These are phyloP conservation scores for Zygosaccharomyces pseudorouxii DNA, from an alignment of 805 yeast species.

Conservation along the genomic window DNA sequence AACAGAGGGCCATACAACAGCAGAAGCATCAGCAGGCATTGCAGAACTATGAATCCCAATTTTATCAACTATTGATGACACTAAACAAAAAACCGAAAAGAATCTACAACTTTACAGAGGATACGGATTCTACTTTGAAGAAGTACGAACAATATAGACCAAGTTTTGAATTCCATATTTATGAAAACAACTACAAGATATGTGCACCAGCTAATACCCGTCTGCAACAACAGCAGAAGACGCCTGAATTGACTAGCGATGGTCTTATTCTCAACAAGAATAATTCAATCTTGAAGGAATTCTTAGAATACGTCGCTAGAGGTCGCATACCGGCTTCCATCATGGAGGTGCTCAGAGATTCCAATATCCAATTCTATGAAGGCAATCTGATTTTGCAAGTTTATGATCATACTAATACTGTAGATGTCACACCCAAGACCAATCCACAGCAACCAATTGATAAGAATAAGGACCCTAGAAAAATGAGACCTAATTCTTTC, in stretches of 20 bases:
- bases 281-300: slow-evolving; percentile 72
- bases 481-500: slow-evolving; percentile 17
- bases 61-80: slow-evolving; percentile 35
- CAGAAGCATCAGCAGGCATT: slow-evolving; percentile 40
- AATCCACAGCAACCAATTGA: slow-evolving; percentile 5
- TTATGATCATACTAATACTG: slow-evolving; percentile 70
- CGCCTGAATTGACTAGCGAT: slow-evolving; percentile 42
- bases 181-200: slow-evolving; percentile 85
- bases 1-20: slow-evolving; percentile 26
- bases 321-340: slow-evolving; percentile 87
- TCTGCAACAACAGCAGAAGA: slow-evolving; percentile 36
- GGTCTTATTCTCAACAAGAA: slow-evolving; percentile 72
- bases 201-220: slow-evolving; percentile 57
- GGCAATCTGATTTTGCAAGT: slow-evolving; percentile 84
- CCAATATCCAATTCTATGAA: slow-evolving; percentile 78
- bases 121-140: slow-evolving; percentile 64
- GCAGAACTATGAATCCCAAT: slow-evolving; percentile 40
- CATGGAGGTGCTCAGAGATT: slow-evolving; percentile 83
- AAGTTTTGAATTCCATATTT: slow-evolving; percentile 82
- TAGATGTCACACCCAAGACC: slow-evolving; percentile 26
- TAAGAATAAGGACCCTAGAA: slow-evolving; percentile 7
- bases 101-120: slow-evolving; percentile 58
- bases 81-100: slow-evolving; percentile 41
- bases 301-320: slow-evolving; percentile 69
- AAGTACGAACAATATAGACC: slow-evolving; percentile 77